phyloP scores from a whole-genome alignment of 2,329 filamentous ascomycete species.

The Colletotrichum echinochloae region DNA sequence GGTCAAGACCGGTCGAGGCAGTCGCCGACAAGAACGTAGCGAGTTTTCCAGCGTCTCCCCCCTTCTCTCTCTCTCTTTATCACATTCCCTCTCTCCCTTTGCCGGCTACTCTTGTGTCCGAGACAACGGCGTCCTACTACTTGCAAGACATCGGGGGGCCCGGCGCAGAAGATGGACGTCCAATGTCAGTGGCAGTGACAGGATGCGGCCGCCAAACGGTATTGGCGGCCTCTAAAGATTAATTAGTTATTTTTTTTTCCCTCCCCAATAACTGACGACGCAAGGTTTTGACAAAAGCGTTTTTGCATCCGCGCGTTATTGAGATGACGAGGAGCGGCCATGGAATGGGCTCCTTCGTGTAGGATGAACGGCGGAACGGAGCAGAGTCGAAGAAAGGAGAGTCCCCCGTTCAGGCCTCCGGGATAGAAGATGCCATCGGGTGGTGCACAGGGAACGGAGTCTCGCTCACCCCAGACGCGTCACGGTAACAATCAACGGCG shows the following conservation, averaged over 20 bases:
- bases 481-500: not conserved
- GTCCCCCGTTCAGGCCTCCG: not conserved
- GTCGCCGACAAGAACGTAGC: conserved; percentile 11
- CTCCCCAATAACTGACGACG: not conserved
- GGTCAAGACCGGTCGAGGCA: conserved; percentile 22
- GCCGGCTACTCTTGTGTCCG: conserved; percentile 8
- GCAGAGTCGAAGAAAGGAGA: too few relatives aligned
- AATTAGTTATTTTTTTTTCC: not conserved
- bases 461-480: not conserved
- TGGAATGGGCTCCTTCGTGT: not conserved
- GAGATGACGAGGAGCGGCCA: not conserved
- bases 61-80: not conserved
- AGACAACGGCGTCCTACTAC: conserved; percentile 16
- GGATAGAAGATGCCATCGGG: not conserved
- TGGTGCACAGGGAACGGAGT: not conserved
- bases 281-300: not conserved
- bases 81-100: not conserved
- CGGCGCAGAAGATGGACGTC: conserved; percentile 26
- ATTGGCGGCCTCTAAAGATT: not conserved
- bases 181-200: conserved; percentile 26
- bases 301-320: not conserved
- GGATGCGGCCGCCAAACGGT: not conserved
- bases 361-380: not conserved
- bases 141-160: conserved; percentile 15
- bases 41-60: not conserved